Evolutionary conservation across 345 rosid species (phyloP).

Genomic region (Geranium rotundifolium): DNA sequence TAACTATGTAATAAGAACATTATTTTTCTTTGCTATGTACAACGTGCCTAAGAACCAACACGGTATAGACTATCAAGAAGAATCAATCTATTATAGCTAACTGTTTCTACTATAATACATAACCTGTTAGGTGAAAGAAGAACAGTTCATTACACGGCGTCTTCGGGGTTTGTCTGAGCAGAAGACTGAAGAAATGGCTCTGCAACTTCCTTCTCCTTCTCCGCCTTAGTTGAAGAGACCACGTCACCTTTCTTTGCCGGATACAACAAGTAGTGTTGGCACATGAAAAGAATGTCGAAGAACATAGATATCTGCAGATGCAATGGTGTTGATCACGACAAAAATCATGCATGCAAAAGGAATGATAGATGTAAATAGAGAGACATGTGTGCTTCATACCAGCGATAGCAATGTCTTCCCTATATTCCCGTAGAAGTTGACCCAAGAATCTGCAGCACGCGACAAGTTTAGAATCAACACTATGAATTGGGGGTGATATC

Average conservation of each 20-base stretch:
- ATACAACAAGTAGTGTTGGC: conserved; percentile 71
- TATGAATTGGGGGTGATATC: conserved; percentile 3
- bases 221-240: conserved; percentile 13
- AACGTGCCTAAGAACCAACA: neutral
- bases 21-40: neutral
- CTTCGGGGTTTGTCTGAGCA: conserved; percentile 23
- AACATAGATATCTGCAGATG: conserved; percentile 51
- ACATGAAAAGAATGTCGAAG: conserved; percentile 81
- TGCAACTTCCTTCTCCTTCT: conserved; percentile 25
- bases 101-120: conserved; percentile 5
- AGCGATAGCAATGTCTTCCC: conserved; percentile 82
- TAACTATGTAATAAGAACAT: too few species aligned
- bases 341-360: neutral
- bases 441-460: conserved; percentile 68
- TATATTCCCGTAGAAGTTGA: conserved; percentile 85
- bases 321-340: neutral
- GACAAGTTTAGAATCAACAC: conserved; percentile 5
- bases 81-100: neutral
- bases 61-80: neutral
- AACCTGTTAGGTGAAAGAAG: neutral
- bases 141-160: conserved; percentile 17
- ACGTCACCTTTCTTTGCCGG: conserved; percentile 26
- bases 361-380: neutral
- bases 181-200: conserved; percentile 51
- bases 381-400: conserved; percentile 24